Percentiles rank a stretch among this genome's conserved stretches.
Evolutionary conservation across 2,329 filamentous ascomycete genomes (phyloP).

Genomic region (Cladosporium sp.): DNA sequence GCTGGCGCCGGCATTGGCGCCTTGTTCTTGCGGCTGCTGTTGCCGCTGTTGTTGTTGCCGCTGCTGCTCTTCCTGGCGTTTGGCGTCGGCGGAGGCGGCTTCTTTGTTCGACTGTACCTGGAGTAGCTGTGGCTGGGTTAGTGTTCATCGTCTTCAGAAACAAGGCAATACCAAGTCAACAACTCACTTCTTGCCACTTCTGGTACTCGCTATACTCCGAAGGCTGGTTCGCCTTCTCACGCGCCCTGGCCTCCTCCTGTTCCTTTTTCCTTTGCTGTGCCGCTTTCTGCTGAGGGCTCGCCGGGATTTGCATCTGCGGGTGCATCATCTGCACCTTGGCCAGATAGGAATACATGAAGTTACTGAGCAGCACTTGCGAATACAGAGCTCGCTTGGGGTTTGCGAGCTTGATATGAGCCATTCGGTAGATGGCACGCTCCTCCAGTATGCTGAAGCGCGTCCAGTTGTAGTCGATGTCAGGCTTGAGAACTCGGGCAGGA

Average conservation of each 20-base stretch:
- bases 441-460: constrained; percentile 92
- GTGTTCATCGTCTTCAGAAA: not conserved
- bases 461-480: constrained; percentile 95
- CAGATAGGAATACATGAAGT: constrained; percentile 99
- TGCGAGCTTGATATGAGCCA: constrained; percentile 99
- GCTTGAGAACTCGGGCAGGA: constrained; percentile 65
- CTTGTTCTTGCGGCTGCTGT: constrained; percentile 1
- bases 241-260: constrained; percentile 19
- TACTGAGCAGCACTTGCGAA: constrained; percentile 93
- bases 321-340: constrained; percentile 99
- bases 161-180: not conserved
- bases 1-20: not conserved
- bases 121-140: constrained; percentile 4
- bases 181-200: constrained; percentile 35
- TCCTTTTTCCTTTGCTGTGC: constrained; percentile 28
- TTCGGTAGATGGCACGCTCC: constrained; percentile 94
- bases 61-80: constrained; percentile 4
- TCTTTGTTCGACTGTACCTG: constrained; percentile 10
- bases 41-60: not conserved
- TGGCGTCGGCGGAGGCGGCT: constrained; percentile 8
- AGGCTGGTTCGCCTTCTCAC: constrained; percentile 18
- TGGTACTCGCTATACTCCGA: constrained; percentile 35
- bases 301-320: constrained; percentile 86
- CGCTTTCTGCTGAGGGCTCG: constrained; percentile 49
- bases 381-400: constrained; percentile 88